phyloP scores from a whole-genome alignment of 257 asterid genomes.

The Buddleja alternifolia region DNA sequence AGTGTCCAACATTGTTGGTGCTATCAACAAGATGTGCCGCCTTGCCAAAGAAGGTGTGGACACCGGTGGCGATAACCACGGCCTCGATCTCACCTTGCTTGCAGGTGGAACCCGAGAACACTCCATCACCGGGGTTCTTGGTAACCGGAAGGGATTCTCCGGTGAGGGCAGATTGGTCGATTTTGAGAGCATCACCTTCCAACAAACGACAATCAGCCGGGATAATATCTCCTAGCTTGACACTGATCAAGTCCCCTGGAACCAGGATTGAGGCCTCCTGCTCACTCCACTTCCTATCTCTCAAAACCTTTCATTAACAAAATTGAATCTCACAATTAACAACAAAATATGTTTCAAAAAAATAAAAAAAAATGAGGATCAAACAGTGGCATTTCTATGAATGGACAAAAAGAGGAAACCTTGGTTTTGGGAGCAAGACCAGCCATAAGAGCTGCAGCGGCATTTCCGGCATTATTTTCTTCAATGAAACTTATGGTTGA shows the following conservation, averaged over 20 bases:
- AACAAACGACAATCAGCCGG: conserved; percentile 64
- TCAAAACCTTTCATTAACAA: conserved; percentile 41
- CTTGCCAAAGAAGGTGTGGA: conserved; percentile 60
- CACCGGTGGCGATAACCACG: conserved; percentile 59
- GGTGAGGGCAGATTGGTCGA: conserved; percentile 61
- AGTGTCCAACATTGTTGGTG: conserved; percentile 63
- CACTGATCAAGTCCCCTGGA: conserved; percentile 58
- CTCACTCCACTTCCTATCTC: conserved; percentile 61
- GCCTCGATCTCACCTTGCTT: conserved; percentile 68
- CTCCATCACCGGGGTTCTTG: conserved; percentile 49
- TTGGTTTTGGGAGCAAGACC: conserved; percentile 66
- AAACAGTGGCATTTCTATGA: not conserved
- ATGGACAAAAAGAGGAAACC: conserved; percentile 19
- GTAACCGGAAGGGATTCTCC: conserved; percentile 62
- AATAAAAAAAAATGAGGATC: no score
- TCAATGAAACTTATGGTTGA: conserved; percentile 64
- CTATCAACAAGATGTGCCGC: conserved; percentile 67
- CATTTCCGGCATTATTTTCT: conserved; percentile 64
- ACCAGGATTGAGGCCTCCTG: conserved; percentile 55
- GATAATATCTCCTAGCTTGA: conserved; percentile 61
- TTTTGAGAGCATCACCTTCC: conserved; percentile 62
- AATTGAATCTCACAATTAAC: not conserved
- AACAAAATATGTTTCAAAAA: not conserved
- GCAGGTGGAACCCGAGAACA: conserved; percentile 60
- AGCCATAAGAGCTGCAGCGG: conserved; percentile 68